A percentile compares a stretch with the other conserved stretches of the same genome.
Conservation (phyloP, 768 basidiomycete species). For the Trametes cubensis region DNA sequence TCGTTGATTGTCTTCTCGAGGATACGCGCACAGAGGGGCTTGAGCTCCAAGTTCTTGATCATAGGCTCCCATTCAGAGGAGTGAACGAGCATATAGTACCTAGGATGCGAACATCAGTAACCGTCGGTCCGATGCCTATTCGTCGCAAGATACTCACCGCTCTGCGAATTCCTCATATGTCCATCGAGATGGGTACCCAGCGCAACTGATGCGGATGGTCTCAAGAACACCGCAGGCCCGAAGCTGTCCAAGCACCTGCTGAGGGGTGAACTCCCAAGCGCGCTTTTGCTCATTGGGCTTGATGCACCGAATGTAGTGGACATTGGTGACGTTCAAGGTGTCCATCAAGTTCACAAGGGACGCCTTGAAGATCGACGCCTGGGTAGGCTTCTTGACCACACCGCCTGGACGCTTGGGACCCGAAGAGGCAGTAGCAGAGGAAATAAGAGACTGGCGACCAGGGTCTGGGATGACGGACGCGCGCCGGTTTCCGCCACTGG, state of each 20-base stretch:
- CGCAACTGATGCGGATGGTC: constrained; percentile 98
- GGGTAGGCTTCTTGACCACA: constrained; percentile 86
- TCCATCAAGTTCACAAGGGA: constrained; percentile 95
- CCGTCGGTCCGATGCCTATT: neutral
- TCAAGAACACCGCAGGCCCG: constrained; percentile 98
- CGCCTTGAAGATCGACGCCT: constrained; percentile 97
- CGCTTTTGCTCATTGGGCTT: constrained; percentile 97
- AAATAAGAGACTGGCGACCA: constrained; percentile 73
- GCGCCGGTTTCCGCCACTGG: constrained; percentile 75
- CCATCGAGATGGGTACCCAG: constrained; percentile 98
- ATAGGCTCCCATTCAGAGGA: constrained; percentile 86
- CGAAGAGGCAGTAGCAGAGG: constrained; percentile 43
- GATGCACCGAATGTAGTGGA: constrained; percentile 99
- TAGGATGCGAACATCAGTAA: constrained; percentile 37
- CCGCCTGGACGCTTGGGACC: constrained; percentile 67
- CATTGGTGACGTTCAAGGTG: constrained; percentile 94
- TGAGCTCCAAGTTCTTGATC: constrained; percentile 81
- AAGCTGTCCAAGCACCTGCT: constrained; percentile 92
- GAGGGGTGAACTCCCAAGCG: constrained; percentile 96
- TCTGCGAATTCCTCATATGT: constrained; percentile 98
- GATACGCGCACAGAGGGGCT: constrained; percentile 79
- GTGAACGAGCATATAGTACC: constrained; percentile 95
- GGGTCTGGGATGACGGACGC: constrained; percentile 88
- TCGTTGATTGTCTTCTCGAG: constrained; percentile 87
- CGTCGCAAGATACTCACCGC: constrained; percentile 56